phyloP scores from a whole-genome alignment of 768 basidiomycete genomes.

The Russula brevipes region DNA sequence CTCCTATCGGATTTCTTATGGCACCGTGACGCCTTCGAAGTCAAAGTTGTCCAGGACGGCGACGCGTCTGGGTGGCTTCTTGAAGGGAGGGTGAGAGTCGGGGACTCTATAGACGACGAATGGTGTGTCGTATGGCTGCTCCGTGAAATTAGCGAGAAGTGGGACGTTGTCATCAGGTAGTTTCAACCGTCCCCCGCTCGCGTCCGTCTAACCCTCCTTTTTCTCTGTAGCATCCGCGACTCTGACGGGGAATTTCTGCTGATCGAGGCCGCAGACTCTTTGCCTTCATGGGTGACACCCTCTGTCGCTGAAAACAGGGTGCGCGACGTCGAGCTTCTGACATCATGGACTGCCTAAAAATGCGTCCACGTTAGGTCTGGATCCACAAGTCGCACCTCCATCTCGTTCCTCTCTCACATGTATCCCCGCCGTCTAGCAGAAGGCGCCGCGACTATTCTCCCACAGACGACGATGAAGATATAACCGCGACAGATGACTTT shows the following conservation, averaged over 20 bases:
- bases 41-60: slow-evolving; percentile 54
- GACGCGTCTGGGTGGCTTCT: slow-evolving; percentile 52
- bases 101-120: slow-evolving; percentile 97
- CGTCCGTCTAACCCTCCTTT: background rate
- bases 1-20: slow-evolving; percentile 63
- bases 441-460: slow-evolving; percentile 39
- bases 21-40: slow-evolving; percentile 80
- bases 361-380: slow-evolving; percentile 67
- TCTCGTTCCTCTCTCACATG: slow-evolving; percentile 73
- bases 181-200: slow-evolving; percentile 23
- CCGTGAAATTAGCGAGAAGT: slow-evolving; percentile 65
- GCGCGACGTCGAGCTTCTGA: slow-evolving; percentile 36
- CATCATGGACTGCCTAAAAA: background rate
- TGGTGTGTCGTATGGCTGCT: slow-evolving; percentile 94
- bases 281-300: slow-evolving; percentile 90
- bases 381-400: slow-evolving; percentile 78
- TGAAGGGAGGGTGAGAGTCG: slow-evolving; percentile 84
- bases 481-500: slow-evolving; percentile 43
- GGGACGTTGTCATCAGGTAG: slow-evolving; percentile 79
- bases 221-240: slow-evolving; percentile 58
- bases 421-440: slow-evolving; percentile 61
- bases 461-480: slow-evolving; percentile 47
- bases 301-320: slow-evolving; percentile 91
- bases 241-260: slow-evolving; percentile 94
- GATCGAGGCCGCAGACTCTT: slow-evolving; percentile 88